A percentile compares a stretch with the other conserved stretches of the same genome.
These are phyloP conservation scores for Pseudophaeomoniella oleicola DNA, from an alignment of 2,329 filamentous ascomycete species.

Conservation along the genomic window DNA sequence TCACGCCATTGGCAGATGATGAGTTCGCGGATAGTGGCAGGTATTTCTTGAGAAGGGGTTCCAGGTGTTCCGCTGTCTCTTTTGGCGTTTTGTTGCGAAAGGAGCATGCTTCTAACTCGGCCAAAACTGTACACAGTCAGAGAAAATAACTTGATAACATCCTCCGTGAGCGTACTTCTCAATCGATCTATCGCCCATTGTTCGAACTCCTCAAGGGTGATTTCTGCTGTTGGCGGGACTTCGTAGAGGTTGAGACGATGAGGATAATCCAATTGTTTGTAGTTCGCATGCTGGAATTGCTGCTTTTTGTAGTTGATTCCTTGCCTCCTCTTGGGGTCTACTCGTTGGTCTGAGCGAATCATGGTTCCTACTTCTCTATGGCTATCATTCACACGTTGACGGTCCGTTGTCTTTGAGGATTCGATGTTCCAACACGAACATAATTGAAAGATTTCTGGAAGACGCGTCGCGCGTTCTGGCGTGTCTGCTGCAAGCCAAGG, in stretches of 20 bases:
- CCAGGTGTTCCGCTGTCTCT: slow-evolving; percentile 75
- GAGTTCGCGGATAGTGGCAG: slow-evolving; percentile 66
- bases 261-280: slow-evolving; percentile 65
- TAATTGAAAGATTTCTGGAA: too few relatives aligned
- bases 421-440: too few relatives aligned
- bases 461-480: too few relatives aligned
- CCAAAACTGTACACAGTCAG: slow-evolving; percentile 17
- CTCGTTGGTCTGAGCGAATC: slow-evolving; percentile 28
- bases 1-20: slow-evolving; percentile 38
- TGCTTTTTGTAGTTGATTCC: slow-evolving; percentile 67
- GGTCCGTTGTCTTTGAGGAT: too few relatives aligned
- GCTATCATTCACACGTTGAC: too few relatives aligned
- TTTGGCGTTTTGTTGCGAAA: slow-evolving; percentile 79
- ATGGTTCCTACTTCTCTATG: too few relatives aligned
- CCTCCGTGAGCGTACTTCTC: slow-evolving; percentile 42
- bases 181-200: slow-evolving; percentile 95
- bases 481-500: too few relatives aligned
- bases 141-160: slow-evolving; percentile 2
- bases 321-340: slow-evolving; percentile 57
- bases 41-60: slow-evolving; percentile 73
- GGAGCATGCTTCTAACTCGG: slow-evolving; percentile 68
- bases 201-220: slow-evolving; percentile 93
- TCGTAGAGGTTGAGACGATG: slow-evolving; percentile 87
- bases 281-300: slow-evolving; percentile 67
- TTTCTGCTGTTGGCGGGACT: slow-evolving; percentile 77